A percentile compares a stretch with the other conserved stretches of the same genome.
Evolutionary conservation across 306 rosid species (phyloP).

Genomic region (Gleditsia sinensis): DNA sequence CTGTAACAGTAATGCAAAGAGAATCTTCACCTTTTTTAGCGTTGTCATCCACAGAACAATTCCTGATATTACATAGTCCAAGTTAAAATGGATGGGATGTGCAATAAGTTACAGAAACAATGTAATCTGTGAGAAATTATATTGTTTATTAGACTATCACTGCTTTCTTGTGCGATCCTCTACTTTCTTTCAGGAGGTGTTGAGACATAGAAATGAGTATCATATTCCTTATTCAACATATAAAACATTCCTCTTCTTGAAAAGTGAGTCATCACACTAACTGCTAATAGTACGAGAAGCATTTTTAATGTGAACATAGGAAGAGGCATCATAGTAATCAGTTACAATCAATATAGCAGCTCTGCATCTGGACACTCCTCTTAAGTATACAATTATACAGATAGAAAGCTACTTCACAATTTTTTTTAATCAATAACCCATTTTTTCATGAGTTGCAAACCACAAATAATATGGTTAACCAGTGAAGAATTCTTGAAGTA

Average conservation of each 20-base stretch:
- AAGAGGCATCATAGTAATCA: constrained; percentile 10
- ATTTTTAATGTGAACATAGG: background rate
- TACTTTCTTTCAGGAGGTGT: background rate
- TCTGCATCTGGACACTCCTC: background rate
- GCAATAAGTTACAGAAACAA: constrained; percentile 13
- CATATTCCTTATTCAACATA: constrained; percentile 2
- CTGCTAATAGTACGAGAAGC: constrained; percentile 6
- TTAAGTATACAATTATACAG: background rate
- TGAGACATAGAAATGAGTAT: background rate
- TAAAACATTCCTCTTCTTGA: background rate
- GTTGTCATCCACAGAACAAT: constrained; percentile 48
- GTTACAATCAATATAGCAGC: constrained; percentile 5
- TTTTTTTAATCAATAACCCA: background rate
- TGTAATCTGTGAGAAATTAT: background rate
- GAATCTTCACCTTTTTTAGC: constrained; percentile 35
- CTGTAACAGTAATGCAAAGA: constrained; percentile 58
- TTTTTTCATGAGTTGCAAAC: background rate
- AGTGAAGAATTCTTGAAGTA: constrained; percentile 1
- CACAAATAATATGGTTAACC: constrained; percentile 3
- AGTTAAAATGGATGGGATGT: constrained; percentile 40
- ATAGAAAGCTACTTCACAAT: background rate
- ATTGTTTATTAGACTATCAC: background rate
- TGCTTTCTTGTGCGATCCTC: background rate
- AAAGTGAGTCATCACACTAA: background rate
- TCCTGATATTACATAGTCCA: constrained; percentile 56